Evolutionary conservation across 2,329 filamentous ascomycete genomes (phyloP).

Genomic region (Rutstroemia sydowiana): DNA sequence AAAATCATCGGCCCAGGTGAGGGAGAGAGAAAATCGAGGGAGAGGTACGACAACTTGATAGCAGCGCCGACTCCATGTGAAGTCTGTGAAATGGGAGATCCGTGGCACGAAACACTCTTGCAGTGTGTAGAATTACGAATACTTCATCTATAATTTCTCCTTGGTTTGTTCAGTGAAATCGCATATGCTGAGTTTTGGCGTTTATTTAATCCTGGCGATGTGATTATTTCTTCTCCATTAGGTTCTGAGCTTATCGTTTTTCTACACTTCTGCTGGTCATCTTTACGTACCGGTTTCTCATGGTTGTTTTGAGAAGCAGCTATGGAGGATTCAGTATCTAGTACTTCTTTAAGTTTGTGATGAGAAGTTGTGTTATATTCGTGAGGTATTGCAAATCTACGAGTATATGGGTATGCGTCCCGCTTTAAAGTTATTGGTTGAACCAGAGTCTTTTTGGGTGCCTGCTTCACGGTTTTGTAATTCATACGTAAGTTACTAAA

Average conservation of each 20-base stretch:
- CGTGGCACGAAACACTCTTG: background rate
- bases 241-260: background rate
- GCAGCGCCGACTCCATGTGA: background rate
- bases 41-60: background rate
- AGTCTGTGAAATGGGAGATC: background rate
- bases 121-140: constrained; percentile 2
- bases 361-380: background rate
- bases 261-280: constrained; percentile 2
- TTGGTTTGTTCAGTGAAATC: background rate
- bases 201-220: constrained; percentile 7
- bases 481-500: background rate
- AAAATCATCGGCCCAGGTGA: too few relatives aligned
- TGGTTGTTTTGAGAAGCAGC: background rate
- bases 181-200: constrained; percentile 7
- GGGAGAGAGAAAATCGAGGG: too few relatives aligned
- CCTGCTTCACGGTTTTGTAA: too few relatives aligned
- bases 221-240: background rate
- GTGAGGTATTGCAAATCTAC: background rate
- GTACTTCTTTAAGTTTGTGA: background rate
- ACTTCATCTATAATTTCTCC: background rate
- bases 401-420: constrained; percentile 2
- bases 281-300: background rate
- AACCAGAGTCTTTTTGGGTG: too few relatives aligned
- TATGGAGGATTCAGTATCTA: background rate
- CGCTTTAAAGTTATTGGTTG: background rate